A percentile compares a stretch with the other conserved stretches of the same genome.
These are phyloP conservation scores for Debaryomyces sp. DNA, from an alignment of 1,139 yeast genomes.

Conservation along the genomic window DNA sequence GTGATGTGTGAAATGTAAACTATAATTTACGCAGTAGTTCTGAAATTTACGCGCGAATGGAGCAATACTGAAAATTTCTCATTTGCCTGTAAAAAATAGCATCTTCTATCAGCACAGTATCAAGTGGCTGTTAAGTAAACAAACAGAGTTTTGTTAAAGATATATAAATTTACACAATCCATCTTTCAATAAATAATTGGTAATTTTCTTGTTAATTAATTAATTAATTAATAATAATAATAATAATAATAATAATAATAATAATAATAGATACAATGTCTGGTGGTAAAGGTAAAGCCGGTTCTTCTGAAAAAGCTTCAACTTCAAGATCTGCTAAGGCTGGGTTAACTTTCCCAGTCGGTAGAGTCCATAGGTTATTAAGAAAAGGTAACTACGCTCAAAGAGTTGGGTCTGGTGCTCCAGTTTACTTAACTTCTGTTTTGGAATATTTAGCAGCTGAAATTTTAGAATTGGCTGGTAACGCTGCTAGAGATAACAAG, in stretches of 20 bases:
- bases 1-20: neutral
- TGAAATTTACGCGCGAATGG: conserved; percentile 1
- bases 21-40: conserved; percentile 1
- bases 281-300: conserved; percentile 59
- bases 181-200: neutral
- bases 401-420: conserved; percentile 60
- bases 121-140: neutral
- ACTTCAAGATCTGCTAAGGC: conserved; percentile 58
- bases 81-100: neutral
- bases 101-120: neutral
- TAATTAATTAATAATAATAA: no score
- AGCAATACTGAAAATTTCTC: conserved; percentile 4
- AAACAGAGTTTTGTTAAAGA: neutral
- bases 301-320: conserved; percentile 54
- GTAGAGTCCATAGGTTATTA: conserved; percentile 58
- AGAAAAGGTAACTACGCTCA: conserved; percentile 60
- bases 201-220: neutral
- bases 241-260: no score
- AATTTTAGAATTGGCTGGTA: conserved; percentile 59
- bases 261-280: conserved; percentile 39
- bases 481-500: conserved; percentile 61
- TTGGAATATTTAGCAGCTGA: conserved; percentile 57
- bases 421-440: conserved; percentile 56
- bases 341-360: conserved; percentile 58
- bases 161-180: conserved; percentile 4